Base-by-base conservation (phyloP, 1,284 basidiomycete genomes). In the Cerrena zonata region DNA sequence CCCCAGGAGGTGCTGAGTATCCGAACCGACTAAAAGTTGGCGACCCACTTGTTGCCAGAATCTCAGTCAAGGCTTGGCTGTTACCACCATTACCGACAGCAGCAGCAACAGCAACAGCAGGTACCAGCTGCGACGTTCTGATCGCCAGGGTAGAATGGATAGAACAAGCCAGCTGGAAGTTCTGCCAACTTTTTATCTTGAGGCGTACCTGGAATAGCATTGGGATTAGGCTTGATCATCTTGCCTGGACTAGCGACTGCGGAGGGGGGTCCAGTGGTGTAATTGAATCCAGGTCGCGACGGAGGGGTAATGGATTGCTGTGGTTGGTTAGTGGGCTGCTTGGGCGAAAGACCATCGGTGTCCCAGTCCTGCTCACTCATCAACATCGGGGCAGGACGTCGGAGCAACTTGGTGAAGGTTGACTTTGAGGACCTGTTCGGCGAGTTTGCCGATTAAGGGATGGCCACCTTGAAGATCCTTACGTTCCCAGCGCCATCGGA, bases 401-500 rank as follows among this genome's bases (percentile, higher is more conserved):
- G 83, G 83, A 15, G 75, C 75, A 39, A 84, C 76, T 38, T 77
- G 73, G 56, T 78, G 77, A 15, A 89, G 71, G 60, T 83, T 78
- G 44, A 86, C 80, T 27, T 76, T 76, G 67, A 89, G 80, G 23
- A 89, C 84, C 52, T 80, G 80, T 66, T 89, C 86, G 1, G 86
- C 87, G 41, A 90, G 77, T 57, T 79, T 83, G 15, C 84, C 80
- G 51, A 90, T 88, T 48, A 89, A 76, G n/a, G 88, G 88, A 59
- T 89, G 87, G 2, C 80, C 82, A 40, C 84, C 85, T 18, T 47
- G 18, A 52, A 79, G 67, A 60, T 90, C 88, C 63, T 84, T 89
- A 44, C 87, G 78, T 61, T 89, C 86, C 88, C 89, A 91, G 54
- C 86, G 80, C 89, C 89, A 91, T 48, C 88, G 81, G 76, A 89